Conservation (phyloP, 2,329 filamentous ascomycete genomes). For the Dothistroma pini region DNA sequence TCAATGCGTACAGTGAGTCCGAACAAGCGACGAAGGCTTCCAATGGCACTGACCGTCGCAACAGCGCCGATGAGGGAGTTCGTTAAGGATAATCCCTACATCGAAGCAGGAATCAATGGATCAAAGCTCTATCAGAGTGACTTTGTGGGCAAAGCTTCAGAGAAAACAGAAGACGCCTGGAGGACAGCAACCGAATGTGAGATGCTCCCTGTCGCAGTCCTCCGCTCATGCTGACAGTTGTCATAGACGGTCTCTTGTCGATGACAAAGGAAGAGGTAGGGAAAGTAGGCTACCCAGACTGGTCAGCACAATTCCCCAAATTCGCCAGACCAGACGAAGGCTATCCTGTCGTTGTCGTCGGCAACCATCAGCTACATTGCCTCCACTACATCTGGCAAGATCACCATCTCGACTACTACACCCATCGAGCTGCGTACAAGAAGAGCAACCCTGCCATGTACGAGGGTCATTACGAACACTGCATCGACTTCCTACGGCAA, state of each 20-base stretch:
- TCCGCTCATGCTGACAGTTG: neutral
- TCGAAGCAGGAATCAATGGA: neutral
- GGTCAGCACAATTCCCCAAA: neutral
- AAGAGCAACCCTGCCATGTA: neutral
- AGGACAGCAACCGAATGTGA: neutral
- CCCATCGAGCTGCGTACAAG: neutral
- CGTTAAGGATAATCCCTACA: neutral
- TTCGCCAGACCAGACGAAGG: neutral
- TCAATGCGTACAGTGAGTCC: neutral
- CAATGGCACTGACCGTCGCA: neutral
- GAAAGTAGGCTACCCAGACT: neutral
- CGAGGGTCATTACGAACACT: conserved; percentile 2
- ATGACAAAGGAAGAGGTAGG: neutral
- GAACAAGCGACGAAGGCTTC: neutral
- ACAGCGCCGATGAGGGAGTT: neutral
- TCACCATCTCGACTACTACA: conserved; percentile 4
- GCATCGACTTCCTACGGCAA: conserved; percentile 1
- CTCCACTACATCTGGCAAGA: conserved; percentile 2
- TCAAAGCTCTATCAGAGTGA: neutral
- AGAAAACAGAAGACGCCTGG: neutral
- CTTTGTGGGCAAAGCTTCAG: neutral
- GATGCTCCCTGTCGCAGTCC: neutral
- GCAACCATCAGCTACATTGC: conserved; percentile 1
- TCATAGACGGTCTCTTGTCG: neutral
- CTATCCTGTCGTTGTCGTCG: neutral